phyloP scores from a whole-genome alignment of 73 alveolate genomes.

The Tetrahymena thermophila region DNA sequence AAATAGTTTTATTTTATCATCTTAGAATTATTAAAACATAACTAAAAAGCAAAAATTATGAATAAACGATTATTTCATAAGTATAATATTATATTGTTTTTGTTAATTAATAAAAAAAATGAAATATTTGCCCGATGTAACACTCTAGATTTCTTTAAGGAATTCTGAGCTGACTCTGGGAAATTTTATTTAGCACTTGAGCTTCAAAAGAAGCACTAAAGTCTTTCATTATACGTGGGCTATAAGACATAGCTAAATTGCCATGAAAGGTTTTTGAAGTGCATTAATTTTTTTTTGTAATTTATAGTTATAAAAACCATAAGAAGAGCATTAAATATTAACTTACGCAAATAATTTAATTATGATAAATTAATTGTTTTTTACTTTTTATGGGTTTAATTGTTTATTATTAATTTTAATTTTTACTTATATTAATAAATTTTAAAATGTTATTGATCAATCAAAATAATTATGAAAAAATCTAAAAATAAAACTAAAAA shows the following conservation, averaged over 20 bases:
- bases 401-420: background rate
- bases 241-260: background rate
- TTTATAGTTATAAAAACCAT: background rate
- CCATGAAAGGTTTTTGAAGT: background rate
- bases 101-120: background rate
- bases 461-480: too few relatives aligned
- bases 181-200: background rate
- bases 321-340: background rate
- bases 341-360: background rate
- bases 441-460: too few relatives aligned
- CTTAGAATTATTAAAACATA: too few relatives aligned
- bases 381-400: background rate
- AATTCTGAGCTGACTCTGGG: conserved; percentile 3
- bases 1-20: too few relatives aligned
- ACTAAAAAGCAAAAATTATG: too few relatives aligned
- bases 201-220: background rate
- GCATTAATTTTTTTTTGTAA: background rate
- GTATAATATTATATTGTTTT: too few relatives aligned
- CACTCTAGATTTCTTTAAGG: background rate
- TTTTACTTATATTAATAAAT: background rate
- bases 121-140: background rate
- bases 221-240: background rate
- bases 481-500: too few relatives aligned
- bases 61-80: too few relatives aligned
- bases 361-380: background rate